Percentiles rank a stretch among this genome's conserved stretches.
Evolutionary conservation across 1,139 yeast genomes (phyloP).

Genomic region (Hyphopichia buzzinii): DNA sequence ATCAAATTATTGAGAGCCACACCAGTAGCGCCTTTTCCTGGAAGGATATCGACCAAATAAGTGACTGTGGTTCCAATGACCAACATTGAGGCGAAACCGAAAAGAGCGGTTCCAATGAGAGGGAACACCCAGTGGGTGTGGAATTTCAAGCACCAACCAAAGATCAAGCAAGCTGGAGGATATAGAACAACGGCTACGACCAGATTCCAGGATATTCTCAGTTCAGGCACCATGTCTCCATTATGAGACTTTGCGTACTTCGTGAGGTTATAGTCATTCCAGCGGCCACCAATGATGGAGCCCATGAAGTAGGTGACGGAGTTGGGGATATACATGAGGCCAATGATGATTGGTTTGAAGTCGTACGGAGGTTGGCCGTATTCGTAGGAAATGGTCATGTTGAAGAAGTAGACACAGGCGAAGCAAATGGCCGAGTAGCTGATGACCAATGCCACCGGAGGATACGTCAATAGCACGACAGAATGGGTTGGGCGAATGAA

Average conservation of each 20-base stretch:
- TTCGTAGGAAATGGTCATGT: conserved; percentile 66
- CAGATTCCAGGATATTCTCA: conserved; percentile 75
- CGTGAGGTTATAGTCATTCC: conserved; percentile 65
- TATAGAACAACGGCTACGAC: conserved; percentile 59
- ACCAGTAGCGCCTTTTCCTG: conserved; percentile 88
- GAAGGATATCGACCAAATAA: conserved; percentile 78
- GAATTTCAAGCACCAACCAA: conserved; percentile 78
- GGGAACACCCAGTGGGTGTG: conserved; percentile 74
- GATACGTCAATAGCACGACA: conserved; percentile 56
- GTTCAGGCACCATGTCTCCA: conserved; percentile 71
- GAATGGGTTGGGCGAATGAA: conserved; percentile 48
- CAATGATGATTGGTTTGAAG: conserved; percentile 63
- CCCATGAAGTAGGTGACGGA: conserved; percentile 76
- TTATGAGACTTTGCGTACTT: conserved; percentile 55
- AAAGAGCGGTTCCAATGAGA: conserved; percentile 73
- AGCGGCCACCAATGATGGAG: conserved; percentile 72
- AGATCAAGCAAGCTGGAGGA: conserved; percentile 66
- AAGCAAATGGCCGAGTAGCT: conserved; percentile 66
- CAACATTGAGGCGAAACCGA: conserved; percentile 83
- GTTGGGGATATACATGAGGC: conserved; percentile 79
- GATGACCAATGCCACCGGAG: conserved; percentile 70
- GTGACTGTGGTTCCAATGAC: conserved; percentile 80
- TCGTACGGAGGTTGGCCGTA: conserved; percentile 68
- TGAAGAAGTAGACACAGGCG: conserved; percentile 68
- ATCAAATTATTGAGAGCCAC: conserved; percentile 78